These are phyloP conservation scores for Tricholomella constricta DNA, from an alignment of 768 basidiomycete genomes.

Conservation along the genomic window DNA sequence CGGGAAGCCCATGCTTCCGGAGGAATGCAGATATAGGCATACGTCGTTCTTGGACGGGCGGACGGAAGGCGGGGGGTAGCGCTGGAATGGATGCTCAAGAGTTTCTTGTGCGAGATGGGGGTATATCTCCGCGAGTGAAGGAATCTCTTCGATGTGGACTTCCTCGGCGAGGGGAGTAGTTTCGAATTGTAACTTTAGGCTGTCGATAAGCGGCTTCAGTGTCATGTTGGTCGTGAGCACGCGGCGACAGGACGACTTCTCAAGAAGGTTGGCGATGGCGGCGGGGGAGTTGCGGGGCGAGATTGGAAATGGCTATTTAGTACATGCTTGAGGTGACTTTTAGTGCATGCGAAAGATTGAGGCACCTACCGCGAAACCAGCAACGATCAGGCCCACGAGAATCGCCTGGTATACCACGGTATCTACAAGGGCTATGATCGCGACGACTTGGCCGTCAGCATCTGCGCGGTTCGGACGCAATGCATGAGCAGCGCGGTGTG, in stretches of 20 bases:
- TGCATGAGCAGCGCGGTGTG: conserved; percentile 36
- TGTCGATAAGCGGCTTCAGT: conserved; percentile 30
- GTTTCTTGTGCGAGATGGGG: conserved; percentile 20
- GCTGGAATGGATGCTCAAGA: conserved; percentile 7
- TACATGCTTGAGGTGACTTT: no score
- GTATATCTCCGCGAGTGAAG: conserved; percentile 14
- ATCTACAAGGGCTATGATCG: conserved; percentile 28
- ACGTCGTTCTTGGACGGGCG: conserved; percentile 13
- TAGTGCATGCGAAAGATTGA: neutral
- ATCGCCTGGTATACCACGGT: conserved; percentile 38
- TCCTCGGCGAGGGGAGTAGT: conserved; percentile 18
- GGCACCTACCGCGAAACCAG: conserved; percentile 19
- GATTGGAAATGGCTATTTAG: conserved; percentile 9
- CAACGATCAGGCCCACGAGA: conserved; percentile 29
- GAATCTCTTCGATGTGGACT: conserved; percentile 33
- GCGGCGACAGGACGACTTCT: conserved; percentile 38
- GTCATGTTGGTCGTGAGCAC: conserved; percentile 36
- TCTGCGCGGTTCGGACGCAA: conserved; percentile 29
- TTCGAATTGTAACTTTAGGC: conserved; percentile 23
- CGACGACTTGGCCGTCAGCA: conserved; percentile 27
- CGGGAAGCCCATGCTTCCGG: conserved; percentile 40
- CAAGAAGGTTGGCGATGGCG: conserved; percentile 37
- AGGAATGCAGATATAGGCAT: conserved; percentile 35
- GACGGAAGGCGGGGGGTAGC: conserved; percentile 6
- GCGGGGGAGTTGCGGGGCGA: conserved; percentile 40